These are phyloP conservation scores for Hymenoscyphus occultus DNA, from an alignment of 2,329 filamentous ascomycete species.

Conservation along the genomic window DNA sequence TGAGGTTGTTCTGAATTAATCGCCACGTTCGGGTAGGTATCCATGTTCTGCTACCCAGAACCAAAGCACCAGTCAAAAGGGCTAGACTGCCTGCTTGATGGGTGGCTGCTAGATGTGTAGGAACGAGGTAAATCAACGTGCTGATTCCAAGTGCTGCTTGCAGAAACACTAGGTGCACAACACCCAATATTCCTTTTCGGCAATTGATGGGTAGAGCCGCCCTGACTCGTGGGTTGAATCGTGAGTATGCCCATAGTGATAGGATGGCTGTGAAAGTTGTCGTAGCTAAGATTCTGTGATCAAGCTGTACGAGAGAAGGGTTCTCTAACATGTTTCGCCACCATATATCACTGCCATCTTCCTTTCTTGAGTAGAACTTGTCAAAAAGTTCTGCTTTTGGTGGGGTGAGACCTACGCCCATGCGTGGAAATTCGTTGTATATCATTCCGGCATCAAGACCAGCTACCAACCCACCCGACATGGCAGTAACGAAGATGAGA, in stretches of 20 bases:
- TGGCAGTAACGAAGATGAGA: slow-evolving; percentile 83
- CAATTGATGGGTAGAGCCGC: slow-evolving; percentile 60
- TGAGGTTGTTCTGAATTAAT: slow-evolving; percentile 47
- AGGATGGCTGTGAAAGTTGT: slow-evolving; percentile 83
- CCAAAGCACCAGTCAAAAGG: slow-evolving; percentile 75
- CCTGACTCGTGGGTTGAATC: slow-evolving; percentile 56
- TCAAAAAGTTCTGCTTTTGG: slow-evolving; percentile 82
- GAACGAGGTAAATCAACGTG: slow-evolving; percentile 92
- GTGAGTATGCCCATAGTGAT: slow-evolving; percentile 75
- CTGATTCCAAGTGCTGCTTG: slow-evolving; percentile 86
- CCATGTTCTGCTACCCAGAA: slow-evolving; percentile 76
- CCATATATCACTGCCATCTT: slow-evolving; percentile 79
- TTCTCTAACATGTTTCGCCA: slow-evolving; percentile 99
- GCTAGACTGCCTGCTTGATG: slow-evolving; percentile 91
- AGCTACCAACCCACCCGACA: slow-evolving; percentile 91
- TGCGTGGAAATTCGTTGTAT: slow-evolving; percentile 97
- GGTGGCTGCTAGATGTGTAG: slow-evolving; percentile 78
- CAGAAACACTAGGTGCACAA: slow-evolving; percentile 77
- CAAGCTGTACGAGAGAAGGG: slow-evolving; percentile 89
- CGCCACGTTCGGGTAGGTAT: slow-evolving; percentile 64
- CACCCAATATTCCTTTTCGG: slow-evolving; percentile 68
- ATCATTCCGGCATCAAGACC: slow-evolving; percentile 95
- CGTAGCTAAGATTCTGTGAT: slow-evolving; percentile 88
- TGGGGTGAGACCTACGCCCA: slow-evolving; percentile 81
- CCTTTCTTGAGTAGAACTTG: slow-evolving; percentile 75